Evolutionary conservation across 176 grass and related monocot species (phyloP).

Genomic region (Oryza punctata): DNA sequence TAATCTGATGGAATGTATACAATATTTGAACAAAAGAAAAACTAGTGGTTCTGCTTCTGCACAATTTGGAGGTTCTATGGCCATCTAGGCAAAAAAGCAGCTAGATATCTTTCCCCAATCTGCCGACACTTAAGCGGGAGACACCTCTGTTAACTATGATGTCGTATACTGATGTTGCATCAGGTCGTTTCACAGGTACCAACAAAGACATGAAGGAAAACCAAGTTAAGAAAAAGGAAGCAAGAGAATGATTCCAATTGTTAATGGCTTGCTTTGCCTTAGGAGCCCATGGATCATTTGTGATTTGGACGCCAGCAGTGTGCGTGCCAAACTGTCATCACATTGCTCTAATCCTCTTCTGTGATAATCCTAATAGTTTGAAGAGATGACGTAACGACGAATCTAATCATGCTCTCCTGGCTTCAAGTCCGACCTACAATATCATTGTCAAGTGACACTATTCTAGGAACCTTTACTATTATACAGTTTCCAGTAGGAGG

Average conservation of each 20-base stretch:
- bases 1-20: neutral
- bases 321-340: constrained; percentile 34
- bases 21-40: neutral
- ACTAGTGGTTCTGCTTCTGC: neutral
- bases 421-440: constrained; percentile 18
- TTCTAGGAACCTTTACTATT: constrained; percentile 25
- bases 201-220: constrained; percentile 29
- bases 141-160: constrained; percentile 12
- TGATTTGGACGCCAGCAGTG: constrained; percentile 40
- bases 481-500: constrained; percentile 13
- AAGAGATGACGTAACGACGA: constrained; percentile 32
- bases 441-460: constrained; percentile 23
- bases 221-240: constrained; percentile 24
- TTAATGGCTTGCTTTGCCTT: constrained; percentile 31
- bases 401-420: constrained; percentile 38
- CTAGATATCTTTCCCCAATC: constrained; percentile 5
- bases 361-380: constrained; percentile 15
- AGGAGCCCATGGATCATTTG: constrained; percentile 23
- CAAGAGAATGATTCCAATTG: constrained; percentile 18
- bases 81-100: neutral
- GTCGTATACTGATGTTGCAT: constrained; percentile 34
- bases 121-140: constrained; percentile 42
- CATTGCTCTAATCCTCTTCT: constrained; percentile 21
- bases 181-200: constrained; percentile 32
- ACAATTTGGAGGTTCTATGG: constrained; percentile 14